These are phyloP conservation scores for Coniferiporia sulphurascens DNA, from an alignment of 1,284 basidiomycete species.

Conservation along the genomic window DNA sequence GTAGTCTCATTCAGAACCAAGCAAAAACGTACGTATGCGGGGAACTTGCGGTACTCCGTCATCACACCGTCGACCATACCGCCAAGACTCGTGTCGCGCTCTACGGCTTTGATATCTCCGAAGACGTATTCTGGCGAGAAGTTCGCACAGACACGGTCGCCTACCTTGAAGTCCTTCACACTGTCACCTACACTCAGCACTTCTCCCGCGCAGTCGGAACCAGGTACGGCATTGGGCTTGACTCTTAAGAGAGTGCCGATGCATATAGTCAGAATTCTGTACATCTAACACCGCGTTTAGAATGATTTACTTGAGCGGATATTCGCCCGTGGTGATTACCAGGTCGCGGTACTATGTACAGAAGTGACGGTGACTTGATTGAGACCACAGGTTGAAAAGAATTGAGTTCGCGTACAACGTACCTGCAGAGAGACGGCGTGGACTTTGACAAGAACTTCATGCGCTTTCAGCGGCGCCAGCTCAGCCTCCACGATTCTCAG, in stretches of 20 bases:
- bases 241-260: neutral
- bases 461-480: slow-evolving; percentile 31
- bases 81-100: slow-evolving; percentile 35
- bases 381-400: too few relatives aligned
- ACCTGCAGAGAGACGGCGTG: slow-evolving; percentile 48
- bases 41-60: slow-evolving; percentile 47
- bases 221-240: slow-evolving; percentile 40
- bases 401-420: neutral
- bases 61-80: slow-evolving; percentile 50
- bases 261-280: too few relatives aligned
- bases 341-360: slow-evolving; percentile 39
- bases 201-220: slow-evolving; percentile 61
- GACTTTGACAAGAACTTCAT: slow-evolving; percentile 45
- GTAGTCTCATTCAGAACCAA: neutral
- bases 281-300: too few relatives aligned
- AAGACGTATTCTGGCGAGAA: slow-evolving; percentile 38
- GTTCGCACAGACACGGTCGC: slow-evolving; percentile 53
- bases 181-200: slow-evolving; percentile 49
- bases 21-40: slow-evolving; percentile 32
- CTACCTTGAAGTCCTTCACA: slow-evolving; percentile 44
- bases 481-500: slow-evolving; percentile 30
- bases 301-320: slow-evolving; percentile 25
- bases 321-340: slow-evolving; percentile 31
- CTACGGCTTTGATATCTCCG: slow-evolving; percentile 32
- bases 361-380: too few relatives aligned